Evolutionary conservation across 306 rosid genomes (phyloP).

Genomic region (Acacia crassicarpa): DNA sequence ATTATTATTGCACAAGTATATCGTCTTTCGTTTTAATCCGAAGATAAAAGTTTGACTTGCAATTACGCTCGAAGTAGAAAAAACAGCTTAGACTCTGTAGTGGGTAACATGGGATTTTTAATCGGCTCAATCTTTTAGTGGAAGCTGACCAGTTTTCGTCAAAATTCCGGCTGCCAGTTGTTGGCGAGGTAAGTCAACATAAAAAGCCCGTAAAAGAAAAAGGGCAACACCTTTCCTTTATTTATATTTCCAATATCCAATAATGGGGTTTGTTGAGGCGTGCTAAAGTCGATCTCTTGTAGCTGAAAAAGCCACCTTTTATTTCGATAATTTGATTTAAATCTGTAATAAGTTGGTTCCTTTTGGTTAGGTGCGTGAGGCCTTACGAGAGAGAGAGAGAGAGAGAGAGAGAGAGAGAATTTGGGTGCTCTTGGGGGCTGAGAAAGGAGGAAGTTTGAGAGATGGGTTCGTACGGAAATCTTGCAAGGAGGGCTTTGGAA

Average conservation of each 20-base stretch:
- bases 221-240: constrained; percentile 1
- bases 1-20: not conserved
- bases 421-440: constrained; percentile 18
- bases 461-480: constrained; percentile 43
- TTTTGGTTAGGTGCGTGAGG: constrained; percentile 16
- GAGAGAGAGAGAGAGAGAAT: not conserved
- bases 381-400: not conserved
- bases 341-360: constrained; percentile 10
- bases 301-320: constrained; percentile 1
- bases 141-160: constrained; percentile 2
- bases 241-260: not conserved
- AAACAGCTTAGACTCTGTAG: not conserved
- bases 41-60: not conserved
- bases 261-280: constrained; percentile 32
- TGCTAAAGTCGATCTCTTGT: constrained; percentile 14
- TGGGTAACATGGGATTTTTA: not conserved
- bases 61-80: not conserved
- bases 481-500: constrained; percentile 45
- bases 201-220: not conserved
- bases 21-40: not conserved
- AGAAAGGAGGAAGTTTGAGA: constrained; percentile 11
- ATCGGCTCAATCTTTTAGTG: not conserved
- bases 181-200: not conserved
- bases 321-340: not conserved
- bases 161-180: not conserved